Evolutionary conservation across 1,284 basidiomycete genomes (phyloP).

Genomic region (Athelia psychrophila): DNA sequence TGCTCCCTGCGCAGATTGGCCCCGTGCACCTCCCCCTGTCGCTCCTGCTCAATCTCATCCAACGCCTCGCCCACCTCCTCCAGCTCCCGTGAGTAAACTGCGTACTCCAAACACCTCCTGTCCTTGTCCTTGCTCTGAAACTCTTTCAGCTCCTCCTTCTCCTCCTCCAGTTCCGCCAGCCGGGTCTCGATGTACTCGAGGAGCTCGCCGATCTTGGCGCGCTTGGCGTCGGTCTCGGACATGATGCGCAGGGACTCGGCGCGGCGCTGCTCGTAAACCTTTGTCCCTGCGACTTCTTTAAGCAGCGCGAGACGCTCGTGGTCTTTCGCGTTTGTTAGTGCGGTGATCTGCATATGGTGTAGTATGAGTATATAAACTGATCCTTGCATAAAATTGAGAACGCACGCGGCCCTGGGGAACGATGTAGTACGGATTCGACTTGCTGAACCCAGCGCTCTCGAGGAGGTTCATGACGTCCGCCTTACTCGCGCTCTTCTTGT

Average conservation of each 20-base stretch:
- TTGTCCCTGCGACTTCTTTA: conserved; percentile 98
- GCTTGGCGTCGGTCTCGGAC: conserved; percentile 93
- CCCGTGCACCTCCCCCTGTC: conserved; percentile 78
- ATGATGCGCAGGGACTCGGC: conserved; percentile 93
- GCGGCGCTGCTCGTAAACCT: conserved; percentile 96
- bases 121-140: conserved; percentile 97
- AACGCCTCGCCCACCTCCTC: conserved; percentile 85
- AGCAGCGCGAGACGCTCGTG: conserved; percentile 89
- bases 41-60: conserved; percentile 82
- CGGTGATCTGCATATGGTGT: conserved; percentile 70
- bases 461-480: conserved; percentile 97
- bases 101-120: conserved; percentile 93
- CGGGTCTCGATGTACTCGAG: conserved; percentile 91
- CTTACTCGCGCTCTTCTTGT: conserved; percentile 94
- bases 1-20: conserved; percentile 80
- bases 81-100: conserved; percentile 88
- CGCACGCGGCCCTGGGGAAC: conserved; percentile 94
- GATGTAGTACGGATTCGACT: conserved; percentile 98
- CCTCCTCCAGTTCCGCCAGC: conserved; percentile 89
- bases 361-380: conserved; percentile 1
- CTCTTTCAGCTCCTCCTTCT: conserved; percentile 96
- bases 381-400: conserved; percentile 12
- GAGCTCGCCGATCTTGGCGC: conserved; percentile 88
- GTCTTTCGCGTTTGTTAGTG: conserved; percentile 96
- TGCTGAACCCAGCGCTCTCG: conserved; percentile 95